Base-by-base conservation (phyloP, 2,329 filamentous ascomycete genomes). In the Fusarium continuum region DNA sequence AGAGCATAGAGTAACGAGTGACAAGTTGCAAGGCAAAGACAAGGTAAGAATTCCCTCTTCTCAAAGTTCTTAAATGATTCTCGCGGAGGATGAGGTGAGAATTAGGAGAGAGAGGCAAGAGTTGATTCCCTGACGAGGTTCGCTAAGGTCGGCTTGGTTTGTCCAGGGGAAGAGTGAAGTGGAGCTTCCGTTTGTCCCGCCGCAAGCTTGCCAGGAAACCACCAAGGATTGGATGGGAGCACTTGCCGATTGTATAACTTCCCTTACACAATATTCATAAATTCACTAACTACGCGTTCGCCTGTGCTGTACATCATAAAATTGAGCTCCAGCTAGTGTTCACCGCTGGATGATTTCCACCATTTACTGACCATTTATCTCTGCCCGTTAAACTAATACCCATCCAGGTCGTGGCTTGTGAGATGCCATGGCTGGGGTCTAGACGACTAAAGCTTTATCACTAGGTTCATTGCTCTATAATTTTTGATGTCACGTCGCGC, bases 1-100 rank as follows among this genome's bases (percentile, higher is more conserved):
- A 39, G 39, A 46, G 53, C 64, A 44, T 23, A 14, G 52, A 55
- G 40, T 53, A 56, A 70, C 58, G 68, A 70, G 64, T 67, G 68
- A 69, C 65, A 46, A 41, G 43, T 49, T 64, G 64, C 39, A 64
- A 55, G 8, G 35, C 23, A 40, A 34, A 5, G 44, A 43, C 52
- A 60, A 67, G 43, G 65, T 70, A 65, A 71, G 65, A 58, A 68
- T 71, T 55, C 62, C 65, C 65, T 62, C 64, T 51, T 67, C 51
- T 61, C 47, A 57, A 52, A 58, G 54, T 47, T 51, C 34, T 53
- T n/a, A n/a, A 68, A 70, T 59, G 65, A 70, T 67, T 68, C 52
- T 70, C 64, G 54, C n/a, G 61, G 61, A 67, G 40, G 49, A 66
- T 64, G 58, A 66, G 57, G 49, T 66, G 61, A 65, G 62, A 62